Evolutionary conservation across 257 asterid genomes (phyloP).

Genomic region (Jasminum sambac): DNA sequence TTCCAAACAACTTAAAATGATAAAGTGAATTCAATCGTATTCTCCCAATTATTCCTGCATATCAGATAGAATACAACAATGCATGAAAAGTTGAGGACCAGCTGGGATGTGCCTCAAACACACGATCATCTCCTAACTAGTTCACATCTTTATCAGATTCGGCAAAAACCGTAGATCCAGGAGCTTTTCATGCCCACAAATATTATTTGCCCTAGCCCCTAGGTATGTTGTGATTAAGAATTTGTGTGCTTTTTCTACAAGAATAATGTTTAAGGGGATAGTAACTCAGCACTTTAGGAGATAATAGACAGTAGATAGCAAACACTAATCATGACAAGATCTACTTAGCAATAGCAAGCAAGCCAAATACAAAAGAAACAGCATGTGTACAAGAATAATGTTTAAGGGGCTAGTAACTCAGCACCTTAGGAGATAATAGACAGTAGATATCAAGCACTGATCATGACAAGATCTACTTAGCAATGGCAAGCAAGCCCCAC

Average conservation of each 20-base stretch:
- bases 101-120: neutral
- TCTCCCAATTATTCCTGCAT: neutral
- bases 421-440: neutral
- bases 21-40: neutral
- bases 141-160: neutral
- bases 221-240: neutral
- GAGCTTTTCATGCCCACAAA: neutral
- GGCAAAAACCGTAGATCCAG: neutral
- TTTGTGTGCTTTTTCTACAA: neutral
- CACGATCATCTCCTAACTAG: neutral
- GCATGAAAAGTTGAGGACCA: neutral
- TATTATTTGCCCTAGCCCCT: neutral
- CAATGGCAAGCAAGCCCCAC: neutral
- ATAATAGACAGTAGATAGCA: neutral
- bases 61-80: neutral
- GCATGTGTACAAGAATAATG: neutral
- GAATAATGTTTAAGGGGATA: neutral
- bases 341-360: neutral
- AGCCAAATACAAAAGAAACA: slow-evolving; percentile 7
- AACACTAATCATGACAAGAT: neutral
- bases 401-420: neutral
- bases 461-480: neutral
- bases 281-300: neutral
- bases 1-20: neutral
- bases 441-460: neutral